Conservation (phyloP, 495 filamentous ascomycete species). For the Tuber aestivum region DNA sequence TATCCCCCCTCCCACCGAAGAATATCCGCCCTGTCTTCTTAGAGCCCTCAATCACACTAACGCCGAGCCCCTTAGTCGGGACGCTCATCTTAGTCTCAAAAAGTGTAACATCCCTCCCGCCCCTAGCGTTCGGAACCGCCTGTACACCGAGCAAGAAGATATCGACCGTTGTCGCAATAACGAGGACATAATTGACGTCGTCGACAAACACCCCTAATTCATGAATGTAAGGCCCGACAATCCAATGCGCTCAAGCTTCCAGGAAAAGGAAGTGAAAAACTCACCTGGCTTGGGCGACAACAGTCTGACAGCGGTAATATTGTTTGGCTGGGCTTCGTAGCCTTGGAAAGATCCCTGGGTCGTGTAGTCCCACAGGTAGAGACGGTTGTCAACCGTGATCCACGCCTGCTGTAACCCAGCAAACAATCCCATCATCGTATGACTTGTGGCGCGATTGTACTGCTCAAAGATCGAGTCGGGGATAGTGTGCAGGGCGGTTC, state of each 20-base stretch:
- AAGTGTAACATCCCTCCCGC: constrained; percentile 62
- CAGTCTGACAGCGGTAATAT: constrained; percentile 77
- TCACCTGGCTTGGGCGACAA: constrained; percentile 58
- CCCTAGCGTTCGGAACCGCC: constrained; percentile 53
- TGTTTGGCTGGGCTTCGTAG: constrained; percentile 80
- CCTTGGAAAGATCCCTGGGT: constrained; percentile 49
- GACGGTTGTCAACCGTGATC: constrained; percentile 87
- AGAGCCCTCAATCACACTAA: constrained; percentile 71
- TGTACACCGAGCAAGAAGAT: constrained; percentile 77
- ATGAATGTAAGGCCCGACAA: not conserved
- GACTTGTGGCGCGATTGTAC: constrained; percentile 74
- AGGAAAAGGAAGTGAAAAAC: not conserved
- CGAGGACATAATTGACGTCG: constrained; percentile 75
- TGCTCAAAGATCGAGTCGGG: constrained; percentile 85
- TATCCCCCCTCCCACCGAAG: constrained; percentile 71
- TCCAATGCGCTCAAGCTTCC: not conserved
- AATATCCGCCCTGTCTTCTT: constrained; percentile 78
- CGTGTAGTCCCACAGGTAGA: constrained; percentile 98
- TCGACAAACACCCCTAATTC: constrained; percentile 73
- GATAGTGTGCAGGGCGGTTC: constrained; percentile 70
- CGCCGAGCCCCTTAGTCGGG: constrained; percentile 62
- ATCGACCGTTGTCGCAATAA: constrained; percentile 77
- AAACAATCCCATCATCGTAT: constrained; percentile 86
- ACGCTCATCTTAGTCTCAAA: constrained; percentile 80
- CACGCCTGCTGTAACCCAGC: constrained; percentile 89